These are phyloP conservation scores for Deuterostichococcus epilithicus DNA, from an alignment of 139 green algal genomes.

Conservation along the genomic window DNA sequence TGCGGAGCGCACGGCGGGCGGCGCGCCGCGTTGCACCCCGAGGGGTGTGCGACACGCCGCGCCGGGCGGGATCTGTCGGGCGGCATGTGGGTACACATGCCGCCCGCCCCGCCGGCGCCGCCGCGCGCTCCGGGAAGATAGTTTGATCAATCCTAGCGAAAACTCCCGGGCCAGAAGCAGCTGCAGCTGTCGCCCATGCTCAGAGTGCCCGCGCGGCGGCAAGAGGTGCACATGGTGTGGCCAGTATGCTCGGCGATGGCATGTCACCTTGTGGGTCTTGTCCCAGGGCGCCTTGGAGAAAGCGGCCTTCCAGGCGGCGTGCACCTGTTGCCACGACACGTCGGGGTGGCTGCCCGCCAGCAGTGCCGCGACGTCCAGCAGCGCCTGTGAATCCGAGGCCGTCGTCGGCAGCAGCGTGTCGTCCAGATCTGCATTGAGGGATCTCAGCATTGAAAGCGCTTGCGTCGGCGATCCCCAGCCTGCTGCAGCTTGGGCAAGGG, in stretches of 20 bases:
- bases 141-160: too few relatives aligned
- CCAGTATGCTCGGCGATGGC: too few relatives aligned
- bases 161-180: too few relatives aligned
- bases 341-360: slow-evolving; percentile 14
- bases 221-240: too few relatives aligned
- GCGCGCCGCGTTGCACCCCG: not conserved
- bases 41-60: not conserved
- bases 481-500: not conserved
- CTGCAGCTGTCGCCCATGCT: too few relatives aligned
- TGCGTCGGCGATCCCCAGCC: too few relatives aligned
- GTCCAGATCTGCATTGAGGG: slow-evolving; percentile 23
- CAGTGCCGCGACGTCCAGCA: slow-evolving; percentile 14
- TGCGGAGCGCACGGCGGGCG: not conserved
- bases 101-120: not conserved
- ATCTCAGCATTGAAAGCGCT: too few relatives aligned
- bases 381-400: slow-evolving; percentile 19
- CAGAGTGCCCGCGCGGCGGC: too few relatives aligned
- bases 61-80: slow-evolving; percentile 1
- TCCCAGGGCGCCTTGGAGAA: slow-evolving; percentile 34
- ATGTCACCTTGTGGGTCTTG: slow-evolving; percentile 30
- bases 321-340: slow-evolving; percentile 5
- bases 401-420: slow-evolving; percentile 41
- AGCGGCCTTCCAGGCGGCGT: slow-evolving; percentile 15
- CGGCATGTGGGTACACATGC: not conserved
- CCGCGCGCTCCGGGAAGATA: not conserved